phyloP scores from a whole-genome alignment of 2,329 filamentous ascomycete species.

The Aspergillus sp. region DNA sequence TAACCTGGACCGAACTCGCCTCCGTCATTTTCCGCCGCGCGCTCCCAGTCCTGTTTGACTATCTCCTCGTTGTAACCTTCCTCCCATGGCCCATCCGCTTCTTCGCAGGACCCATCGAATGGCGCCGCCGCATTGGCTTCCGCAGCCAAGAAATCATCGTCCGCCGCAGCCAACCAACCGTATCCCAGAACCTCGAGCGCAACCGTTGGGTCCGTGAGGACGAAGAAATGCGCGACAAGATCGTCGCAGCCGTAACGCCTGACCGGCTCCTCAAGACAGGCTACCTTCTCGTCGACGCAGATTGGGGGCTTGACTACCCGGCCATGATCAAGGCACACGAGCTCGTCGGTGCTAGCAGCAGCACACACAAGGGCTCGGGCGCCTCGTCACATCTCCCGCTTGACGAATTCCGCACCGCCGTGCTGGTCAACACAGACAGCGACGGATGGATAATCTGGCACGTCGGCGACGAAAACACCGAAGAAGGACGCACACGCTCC shows the following conservation, averaged over 20 bases:
- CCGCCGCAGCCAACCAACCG: slow-evolving; percentile 67
- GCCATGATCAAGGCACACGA: slow-evolving; percentile 73
- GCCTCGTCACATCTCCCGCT: slow-evolving; percentile 41
- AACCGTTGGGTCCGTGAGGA: slow-evolving; percentile 50
- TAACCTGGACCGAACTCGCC: slow-evolving; percentile 58
- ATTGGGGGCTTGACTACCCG: slow-evolving; percentile 86
- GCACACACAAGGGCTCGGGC: slow-evolving; percentile 23
- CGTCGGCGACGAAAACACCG: slow-evolving; percentile 58
- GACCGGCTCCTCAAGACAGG: slow-evolving; percentile 76
- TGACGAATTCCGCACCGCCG: slow-evolving; percentile 69
- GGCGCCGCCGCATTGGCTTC: slow-evolving; percentile 76
- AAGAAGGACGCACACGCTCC: slow-evolving; percentile 38
- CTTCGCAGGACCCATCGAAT: slow-evolving; percentile 64
- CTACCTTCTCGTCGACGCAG: slow-evolving; percentile 78
- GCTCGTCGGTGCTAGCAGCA: slow-evolving; percentile 56
- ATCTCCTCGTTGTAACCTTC: slow-evolving; percentile 65
- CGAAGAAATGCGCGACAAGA: slow-evolving; percentile 53
- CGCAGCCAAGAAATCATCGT: slow-evolving; percentile 78
- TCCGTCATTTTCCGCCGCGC: slow-evolving; percentile 61
- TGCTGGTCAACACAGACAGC: slow-evolving; percentile 67
- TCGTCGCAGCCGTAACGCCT: slow-evolving; percentile 69
- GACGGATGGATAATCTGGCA: slow-evolving; percentile 68
- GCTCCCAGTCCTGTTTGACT: slow-evolving; percentile 71
- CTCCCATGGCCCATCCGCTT: slow-evolving; percentile 75
- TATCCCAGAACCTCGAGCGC: slow-evolving; percentile 62